Conservation (phyloP, 805 yeast species). For the Nakazawaea wickerhamii region DNA sequence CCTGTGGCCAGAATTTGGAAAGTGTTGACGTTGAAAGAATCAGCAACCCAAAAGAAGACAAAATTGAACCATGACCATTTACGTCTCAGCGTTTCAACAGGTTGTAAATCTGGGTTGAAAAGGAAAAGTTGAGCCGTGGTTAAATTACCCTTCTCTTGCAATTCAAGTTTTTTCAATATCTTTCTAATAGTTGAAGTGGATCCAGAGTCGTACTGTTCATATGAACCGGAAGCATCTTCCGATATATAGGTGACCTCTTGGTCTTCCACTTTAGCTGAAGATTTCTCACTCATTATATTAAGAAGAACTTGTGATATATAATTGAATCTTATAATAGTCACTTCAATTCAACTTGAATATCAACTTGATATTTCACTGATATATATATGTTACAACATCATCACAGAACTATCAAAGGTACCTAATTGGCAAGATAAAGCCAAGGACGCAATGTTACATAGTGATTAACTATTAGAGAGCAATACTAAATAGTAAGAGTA, state of each 20-base stretch:
- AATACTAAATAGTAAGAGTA: too few relatives aligned
- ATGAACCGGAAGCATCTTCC: conserved; percentile 1
- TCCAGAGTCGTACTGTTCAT: background rate
- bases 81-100: conserved; percentile 69
- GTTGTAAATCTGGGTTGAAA: conserved; percentile 69
- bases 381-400: too few relatives aligned
- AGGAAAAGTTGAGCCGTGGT: conserved; percentile 59
- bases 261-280: background rate
- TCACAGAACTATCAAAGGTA: too few relatives aligned
- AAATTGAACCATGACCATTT: conserved; percentile 85
- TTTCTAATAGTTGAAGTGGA: background rate
- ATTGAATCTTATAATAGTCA: too few relatives aligned
- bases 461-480: too few relatives aligned
- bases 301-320: background rate
- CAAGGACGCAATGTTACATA: too few relatives aligned
- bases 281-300: conserved; percentile 3
- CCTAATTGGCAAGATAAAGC: too few relatives aligned
- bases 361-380: too few relatives aligned
- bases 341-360: too few relatives aligned
- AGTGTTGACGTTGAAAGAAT: conserved; percentile 83
- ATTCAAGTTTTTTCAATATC: conserved; percentile 12
- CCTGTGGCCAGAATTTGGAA: conserved; percentile 92
- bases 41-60: conserved; percentile 82
- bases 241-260: background rate
- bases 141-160: conserved; percentile 35